Evolutionary conservation across 352 stramenopile species (phyloP).

Genomic region (Globisporangium solare): DNA sequence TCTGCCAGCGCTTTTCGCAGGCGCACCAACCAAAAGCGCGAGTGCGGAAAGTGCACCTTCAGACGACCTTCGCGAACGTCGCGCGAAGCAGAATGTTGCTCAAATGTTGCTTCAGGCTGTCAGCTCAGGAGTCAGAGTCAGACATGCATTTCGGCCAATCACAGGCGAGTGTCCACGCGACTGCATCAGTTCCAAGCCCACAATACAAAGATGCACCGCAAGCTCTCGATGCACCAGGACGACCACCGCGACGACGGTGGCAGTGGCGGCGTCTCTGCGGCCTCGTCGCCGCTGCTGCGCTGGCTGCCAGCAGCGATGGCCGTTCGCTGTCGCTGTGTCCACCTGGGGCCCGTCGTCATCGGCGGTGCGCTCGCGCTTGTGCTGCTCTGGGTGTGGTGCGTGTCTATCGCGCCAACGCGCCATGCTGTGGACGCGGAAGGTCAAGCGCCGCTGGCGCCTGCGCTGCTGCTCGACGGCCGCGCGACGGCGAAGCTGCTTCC

Average conservation of each 20-base stretch:
- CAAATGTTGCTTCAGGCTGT: too few relatives aligned
- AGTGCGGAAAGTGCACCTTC: neutral
- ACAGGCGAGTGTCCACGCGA: too few relatives aligned
- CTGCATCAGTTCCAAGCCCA: too few relatives aligned
- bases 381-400: neutral
- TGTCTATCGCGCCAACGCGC: neutral
- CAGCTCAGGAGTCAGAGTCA: too few relatives aligned
- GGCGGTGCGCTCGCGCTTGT: too few relatives aligned
- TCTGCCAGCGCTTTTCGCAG: neutral
- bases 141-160: too few relatives aligned
- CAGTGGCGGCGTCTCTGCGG: neutral
- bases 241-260: neutral
- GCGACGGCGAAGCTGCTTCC: constrained; percentile 25
- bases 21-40: constrained; percentile 5
- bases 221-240: constrained; percentile 4
- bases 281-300: neutral
- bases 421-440: neutral
- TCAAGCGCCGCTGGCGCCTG: neutral
- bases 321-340: too few relatives aligned
- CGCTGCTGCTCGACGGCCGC: constrained; percentile 31
- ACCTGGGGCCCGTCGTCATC: too few relatives aligned
- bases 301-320: neutral
- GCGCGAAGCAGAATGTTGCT: too few relatives aligned
- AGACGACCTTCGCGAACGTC: neutral
- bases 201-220: constrained; percentile 3